Percentiles rank a stretch among this genome's conserved stretches.
phyloP scores from a whole-genome alignment of 352 stramenopile species.

The Elongisporangium anandrum region DNA sequence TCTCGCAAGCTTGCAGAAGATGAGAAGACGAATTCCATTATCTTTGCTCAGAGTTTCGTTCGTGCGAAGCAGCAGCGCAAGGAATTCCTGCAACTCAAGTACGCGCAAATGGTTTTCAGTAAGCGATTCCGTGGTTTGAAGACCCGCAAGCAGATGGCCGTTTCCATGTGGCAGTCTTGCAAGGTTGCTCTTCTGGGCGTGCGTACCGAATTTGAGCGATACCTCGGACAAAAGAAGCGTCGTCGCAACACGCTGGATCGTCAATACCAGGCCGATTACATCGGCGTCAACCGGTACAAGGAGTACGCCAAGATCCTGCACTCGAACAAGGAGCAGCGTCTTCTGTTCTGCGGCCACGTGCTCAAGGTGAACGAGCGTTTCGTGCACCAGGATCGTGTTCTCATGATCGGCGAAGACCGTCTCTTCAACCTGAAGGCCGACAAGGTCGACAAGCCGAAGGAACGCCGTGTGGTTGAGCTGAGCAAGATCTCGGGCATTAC shows the following conservation, averaged over 20 bases:
- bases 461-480: constrained; percentile 69
- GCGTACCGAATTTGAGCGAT: constrained; percentile 81
- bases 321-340: constrained; percentile 46
- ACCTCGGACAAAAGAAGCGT: constrained; percentile 83
- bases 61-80: constrained; percentile 43
- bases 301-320: constrained; percentile 64
- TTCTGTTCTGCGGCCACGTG: constrained; percentile 67
- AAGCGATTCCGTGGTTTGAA: constrained; percentile 74
- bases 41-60: constrained; percentile 77
- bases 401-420: constrained; percentile 69
- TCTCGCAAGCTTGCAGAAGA: constrained; percentile 40
- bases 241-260: constrained; percentile 76
- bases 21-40: constrained; percentile 61
- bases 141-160: constrained; percentile 65
- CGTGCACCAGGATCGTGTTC: constrained; percentile 67
- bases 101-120: constrained; percentile 68
- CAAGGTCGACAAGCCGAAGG: constrained; percentile 81
- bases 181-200: constrained; percentile 72
- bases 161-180: constrained; percentile 63
- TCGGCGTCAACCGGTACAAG: constrained; percentile 65
- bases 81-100: constrained; percentile 49
- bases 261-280: constrained; percentile 74
- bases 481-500: constrained; percentile 48
- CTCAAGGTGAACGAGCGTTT: constrained; percentile 85
- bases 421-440: constrained; percentile 86